Percentiles rank a stretch among this genome's conserved stretches.
Conservation (phyloP, 768 basidiomycete species). For the Russula emetica region DNA sequence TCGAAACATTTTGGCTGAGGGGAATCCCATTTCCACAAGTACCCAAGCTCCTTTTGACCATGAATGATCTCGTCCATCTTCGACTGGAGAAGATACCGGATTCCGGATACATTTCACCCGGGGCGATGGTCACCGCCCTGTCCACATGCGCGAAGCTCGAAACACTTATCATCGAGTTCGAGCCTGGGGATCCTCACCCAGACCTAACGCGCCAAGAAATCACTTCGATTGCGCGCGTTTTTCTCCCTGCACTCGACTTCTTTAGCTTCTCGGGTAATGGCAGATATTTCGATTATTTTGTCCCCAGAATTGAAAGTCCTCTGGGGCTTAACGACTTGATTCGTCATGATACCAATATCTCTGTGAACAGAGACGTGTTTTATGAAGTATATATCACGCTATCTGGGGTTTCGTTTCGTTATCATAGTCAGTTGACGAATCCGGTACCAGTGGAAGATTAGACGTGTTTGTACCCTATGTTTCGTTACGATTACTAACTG, state of each 20-base stretch:
- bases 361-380: not conserved
- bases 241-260: slow-evolving; percentile 1
- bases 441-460: not conserved
- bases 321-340: no score
- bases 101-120: slow-evolving; percentile 7
- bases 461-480: no score
- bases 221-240: not conserved
- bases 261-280: slow-evolving; percentile 1
- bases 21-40: slow-evolving; percentile 6
- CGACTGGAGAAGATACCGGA: slow-evolving; percentile 7
- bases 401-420: not conserved
- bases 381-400: not conserved
- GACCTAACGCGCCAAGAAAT: not conserved
- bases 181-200: not conserved
- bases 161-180: slow-evolving; percentile 1
- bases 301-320: not conserved
- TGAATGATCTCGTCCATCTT: slow-evolving; percentile 1
- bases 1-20: not conserved
- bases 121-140: not conserved
- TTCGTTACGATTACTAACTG: no score
- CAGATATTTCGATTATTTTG: not conserved
- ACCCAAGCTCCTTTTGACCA: slow-evolving; percentile 4
- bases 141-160: not conserved
- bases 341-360: not conserved
- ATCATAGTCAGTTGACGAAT: not conserved